phyloP scores from a whole-genome alignment of 257 asterid species.

The Rhazya stricta region DNA sequence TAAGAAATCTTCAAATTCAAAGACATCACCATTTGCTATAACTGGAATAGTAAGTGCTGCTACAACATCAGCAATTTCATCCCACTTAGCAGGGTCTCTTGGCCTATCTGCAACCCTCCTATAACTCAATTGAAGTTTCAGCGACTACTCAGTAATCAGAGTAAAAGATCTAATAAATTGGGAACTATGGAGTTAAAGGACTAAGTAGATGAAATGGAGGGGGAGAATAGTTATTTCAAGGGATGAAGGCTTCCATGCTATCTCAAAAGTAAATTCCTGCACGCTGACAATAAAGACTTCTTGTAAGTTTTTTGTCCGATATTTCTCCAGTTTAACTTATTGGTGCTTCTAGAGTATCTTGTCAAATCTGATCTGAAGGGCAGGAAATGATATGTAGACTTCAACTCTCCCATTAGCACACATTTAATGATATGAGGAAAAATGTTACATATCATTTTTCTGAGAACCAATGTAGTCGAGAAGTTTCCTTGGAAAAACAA shows the following conservation, averaged over 20 bases:
- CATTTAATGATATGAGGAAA: background rate
- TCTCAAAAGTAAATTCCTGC: background rate
- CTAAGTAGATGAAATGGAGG: background rate
- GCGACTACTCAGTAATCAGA: slow-evolving; percentile 4
- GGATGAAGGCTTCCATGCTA: background rate
- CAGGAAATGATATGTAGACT: background rate
- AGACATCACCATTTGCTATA: slow-evolving; percentile 92
- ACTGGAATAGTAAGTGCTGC: slow-evolving; percentile 87
- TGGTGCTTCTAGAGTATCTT: background rate
- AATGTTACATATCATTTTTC: background rate
- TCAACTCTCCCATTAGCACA: too few species aligned
- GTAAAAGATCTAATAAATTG: background rate
- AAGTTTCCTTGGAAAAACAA: background rate
- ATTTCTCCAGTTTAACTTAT: background rate
- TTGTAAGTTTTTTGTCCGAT: background rate
- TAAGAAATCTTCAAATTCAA: slow-evolving; percentile 73
- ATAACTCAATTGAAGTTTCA: slow-evolving; percentile 12
- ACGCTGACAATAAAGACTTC: background rate
- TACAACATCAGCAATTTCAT: slow-evolving; percentile 82
- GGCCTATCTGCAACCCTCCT: slow-evolving; percentile 96
- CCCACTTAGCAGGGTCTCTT: slow-evolving; percentile 95
- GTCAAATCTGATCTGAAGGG: background rate
- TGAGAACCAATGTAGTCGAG: background rate
- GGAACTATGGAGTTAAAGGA: background rate
- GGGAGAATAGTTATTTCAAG: background rate